A percentile compares a stretch with the other conserved stretches of the same genome.
Evolutionary conservation across 176 grass and related monocot species (phyloP).

Genomic region (Rhynchospora breviuscula): DNA sequence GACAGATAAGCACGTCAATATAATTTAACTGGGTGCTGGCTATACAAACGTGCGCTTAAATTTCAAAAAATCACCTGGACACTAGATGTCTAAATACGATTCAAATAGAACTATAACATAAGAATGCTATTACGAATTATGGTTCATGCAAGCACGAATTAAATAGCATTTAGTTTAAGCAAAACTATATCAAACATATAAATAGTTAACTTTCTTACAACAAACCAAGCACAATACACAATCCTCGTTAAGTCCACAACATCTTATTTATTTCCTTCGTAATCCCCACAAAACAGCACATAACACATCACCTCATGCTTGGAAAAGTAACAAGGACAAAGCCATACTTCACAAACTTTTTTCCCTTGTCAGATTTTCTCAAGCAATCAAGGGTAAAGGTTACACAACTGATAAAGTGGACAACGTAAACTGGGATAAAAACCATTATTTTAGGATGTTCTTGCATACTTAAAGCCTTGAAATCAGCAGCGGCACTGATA

Average conservation of each 20-base stretch:
- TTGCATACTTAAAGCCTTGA: conserved; percentile 55
- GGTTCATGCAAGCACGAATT: neutral
- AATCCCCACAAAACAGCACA: neutral
- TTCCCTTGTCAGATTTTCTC: neutral
- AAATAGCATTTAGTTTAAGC: conserved; percentile 12
- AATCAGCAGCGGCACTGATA: conserved; percentile 84
- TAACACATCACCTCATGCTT: conserved; percentile 8
- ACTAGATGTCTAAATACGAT: too few relatives aligned
- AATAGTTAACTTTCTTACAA: neutral
- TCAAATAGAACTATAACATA: too few relatives aligned
- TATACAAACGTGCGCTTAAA: too few relatives aligned
- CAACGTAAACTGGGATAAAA: neutral
- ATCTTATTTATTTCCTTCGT: conserved; percentile 12
- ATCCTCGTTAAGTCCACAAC: neutral
- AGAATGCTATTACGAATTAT: neutral
- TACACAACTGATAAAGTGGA: conserved; percentile 18
- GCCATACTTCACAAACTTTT: neutral
- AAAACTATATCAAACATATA: neutral
- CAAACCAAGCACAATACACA: conserved; percentile 12
- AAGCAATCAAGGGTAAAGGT: conserved; percentile 31
- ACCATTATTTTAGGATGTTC: neutral
- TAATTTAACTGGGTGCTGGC: too few relatives aligned
- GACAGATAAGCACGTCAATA: too few relatives aligned
- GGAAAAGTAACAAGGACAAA: neutral
- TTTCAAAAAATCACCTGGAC: too few relatives aligned